Conservation (phyloP, 2,329 filamentous ascomycete genomes). For the Apiospora malaysiana region DNA sequence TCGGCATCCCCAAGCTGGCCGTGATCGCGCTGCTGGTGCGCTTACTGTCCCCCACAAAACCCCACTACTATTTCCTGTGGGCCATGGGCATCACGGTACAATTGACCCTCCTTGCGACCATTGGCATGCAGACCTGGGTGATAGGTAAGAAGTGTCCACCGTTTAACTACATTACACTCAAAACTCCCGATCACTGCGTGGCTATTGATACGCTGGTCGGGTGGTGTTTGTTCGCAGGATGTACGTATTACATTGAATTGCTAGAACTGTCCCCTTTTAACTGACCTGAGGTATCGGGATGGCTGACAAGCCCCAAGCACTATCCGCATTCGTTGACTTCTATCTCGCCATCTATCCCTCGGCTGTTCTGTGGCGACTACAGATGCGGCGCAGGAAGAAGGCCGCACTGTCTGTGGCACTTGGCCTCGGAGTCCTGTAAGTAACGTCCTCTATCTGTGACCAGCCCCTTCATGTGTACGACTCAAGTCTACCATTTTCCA, state of each 20-base stretch:
- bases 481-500: too few relatives aligned
- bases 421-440: conserved; percentile 47
- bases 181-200: not conserved
- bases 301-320: conserved; percentile 28
- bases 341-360: conserved; percentile 50
- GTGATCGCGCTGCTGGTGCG: not conserved
- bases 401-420: conserved; percentile 44
- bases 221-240: not conserved
- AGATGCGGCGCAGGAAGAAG: conserved; percentile 48
- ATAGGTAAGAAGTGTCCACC: not conserved
- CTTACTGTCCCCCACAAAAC: not conserved
- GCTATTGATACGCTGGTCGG: not conserved
- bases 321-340: conserved; percentile 45
- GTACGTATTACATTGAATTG: not conserved
- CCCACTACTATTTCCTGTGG: not conserved
- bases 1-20: conserved; percentile 5
- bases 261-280: not conserved
- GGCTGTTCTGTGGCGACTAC: conserved; percentile 42
- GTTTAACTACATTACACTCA: not conserved
- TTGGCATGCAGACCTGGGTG: conserved; percentile 11
- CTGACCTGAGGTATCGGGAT: not conserved
- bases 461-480: too few relatives aligned
- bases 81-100: not conserved
- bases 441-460: not conserved
- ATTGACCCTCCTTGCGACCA: not conserved